These are phyloP conservation scores for Neofusicoccum kwambonambiense DNA, from an alignment of 2,329 filamentous ascomycete genomes.

Conservation along the genomic window DNA sequence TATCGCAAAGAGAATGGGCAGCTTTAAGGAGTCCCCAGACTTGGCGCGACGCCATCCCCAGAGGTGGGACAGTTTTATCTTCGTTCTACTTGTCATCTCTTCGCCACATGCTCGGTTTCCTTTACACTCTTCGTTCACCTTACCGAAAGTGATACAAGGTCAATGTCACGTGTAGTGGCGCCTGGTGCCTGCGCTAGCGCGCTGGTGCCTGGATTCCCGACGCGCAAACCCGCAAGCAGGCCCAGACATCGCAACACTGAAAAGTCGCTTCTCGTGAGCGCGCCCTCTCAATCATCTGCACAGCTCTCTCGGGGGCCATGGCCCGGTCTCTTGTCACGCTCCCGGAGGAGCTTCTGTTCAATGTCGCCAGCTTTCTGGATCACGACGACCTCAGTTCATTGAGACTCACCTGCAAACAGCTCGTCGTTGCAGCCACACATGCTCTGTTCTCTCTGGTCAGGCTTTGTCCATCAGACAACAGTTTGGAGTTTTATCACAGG, in stretches of 20 bases:
- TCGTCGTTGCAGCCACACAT: background rate
- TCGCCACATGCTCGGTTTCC: too few relatives aligned
- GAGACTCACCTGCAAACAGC: background rate
- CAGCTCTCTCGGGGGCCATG: background rate
- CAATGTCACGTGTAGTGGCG: background rate
- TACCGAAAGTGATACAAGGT: too few relatives aligned
- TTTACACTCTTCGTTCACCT: too few relatives aligned
- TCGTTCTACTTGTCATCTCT: too few relatives aligned
- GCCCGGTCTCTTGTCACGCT: background rate
- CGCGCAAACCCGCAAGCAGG: background rate
- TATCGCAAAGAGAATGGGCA: too few relatives aligned
- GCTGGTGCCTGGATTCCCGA: background rate
- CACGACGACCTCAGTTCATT: background rate
- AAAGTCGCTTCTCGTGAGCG: background rate
- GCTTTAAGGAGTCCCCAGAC: too few relatives aligned
- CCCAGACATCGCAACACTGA: background rate
- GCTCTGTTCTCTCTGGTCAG: background rate
- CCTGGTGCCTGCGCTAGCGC: background rate
- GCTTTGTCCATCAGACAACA: background rate
- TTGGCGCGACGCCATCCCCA: too few relatives aligned
- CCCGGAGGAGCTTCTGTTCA: background rate
- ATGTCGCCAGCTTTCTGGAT: background rate
- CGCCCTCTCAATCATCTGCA: background rate
- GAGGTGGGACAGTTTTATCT: too few relatives aligned
- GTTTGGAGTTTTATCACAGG: background rate